phyloP scores from a whole-genome alignment of 2,329 filamentous ascomycete species.

The Aspergillus viridinutans region DNA sequence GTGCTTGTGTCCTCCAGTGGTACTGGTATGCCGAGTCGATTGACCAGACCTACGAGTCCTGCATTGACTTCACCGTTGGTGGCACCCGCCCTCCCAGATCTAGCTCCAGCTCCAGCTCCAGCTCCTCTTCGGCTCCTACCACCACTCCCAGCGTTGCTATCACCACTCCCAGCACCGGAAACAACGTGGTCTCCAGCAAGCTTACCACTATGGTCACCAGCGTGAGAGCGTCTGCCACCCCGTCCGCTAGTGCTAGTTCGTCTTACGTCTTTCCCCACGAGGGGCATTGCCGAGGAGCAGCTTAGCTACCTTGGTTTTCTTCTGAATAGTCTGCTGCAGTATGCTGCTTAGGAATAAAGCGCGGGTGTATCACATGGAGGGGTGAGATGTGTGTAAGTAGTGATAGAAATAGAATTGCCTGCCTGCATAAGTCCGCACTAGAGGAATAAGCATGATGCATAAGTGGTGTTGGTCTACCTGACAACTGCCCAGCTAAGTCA shows the following conservation, averaged over 20 bases:
- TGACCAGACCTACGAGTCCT: constrained; percentile 35
- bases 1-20: constrained; percentile 33
- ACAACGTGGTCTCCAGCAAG: constrained; percentile 7
- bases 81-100: constrained; percentile 17
- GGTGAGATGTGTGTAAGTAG: neutral
- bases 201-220: constrained; percentile 12
- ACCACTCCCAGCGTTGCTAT: constrained; percentile 10
- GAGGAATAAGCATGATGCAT: neutral
- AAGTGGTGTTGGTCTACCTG: neutral
- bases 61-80: constrained; percentile 29
- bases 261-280: constrained; percentile 11
- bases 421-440: neutral
- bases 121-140: constrained; percentile 8
- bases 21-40: constrained; percentile 32
- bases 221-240: constrained; percentile 6
- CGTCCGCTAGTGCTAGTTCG: constrained; percentile 1
- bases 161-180: constrained; percentile 8
- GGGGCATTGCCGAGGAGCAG: constrained; percentile 17
- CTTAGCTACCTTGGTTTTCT: constrained; percentile 12
- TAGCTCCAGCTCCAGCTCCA: constrained; percentile 8
- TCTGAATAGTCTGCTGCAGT: constrained; percentile 14
- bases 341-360: neutral
- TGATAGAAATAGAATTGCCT: neutral
- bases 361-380: neutral
- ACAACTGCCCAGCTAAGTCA: too few species aligned